These are phyloP conservation scores for Wickerhamomyces queroliae DNA, from an alignment of 805 yeast genomes.

Conservation along the genomic window DNA sequence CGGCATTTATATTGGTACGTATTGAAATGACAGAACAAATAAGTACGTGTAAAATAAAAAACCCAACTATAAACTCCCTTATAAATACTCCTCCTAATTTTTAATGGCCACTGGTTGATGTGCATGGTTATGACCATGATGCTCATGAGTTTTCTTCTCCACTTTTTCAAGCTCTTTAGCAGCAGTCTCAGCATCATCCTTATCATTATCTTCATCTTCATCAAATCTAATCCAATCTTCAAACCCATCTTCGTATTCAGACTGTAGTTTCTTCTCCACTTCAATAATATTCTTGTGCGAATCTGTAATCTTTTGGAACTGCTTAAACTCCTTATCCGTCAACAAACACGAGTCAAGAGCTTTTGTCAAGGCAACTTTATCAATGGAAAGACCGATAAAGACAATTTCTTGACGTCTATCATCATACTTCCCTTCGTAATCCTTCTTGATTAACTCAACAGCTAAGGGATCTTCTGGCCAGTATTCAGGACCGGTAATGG, in stretches of 20 bases:
- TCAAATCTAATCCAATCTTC: slow-evolving; percentile 34
- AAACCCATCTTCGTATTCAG: slow-evolving; percentile 34
- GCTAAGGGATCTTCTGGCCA: slow-evolving; percentile 29
- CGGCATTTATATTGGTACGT: no score
- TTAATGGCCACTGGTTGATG: no score
- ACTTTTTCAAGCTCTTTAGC: not conserved
- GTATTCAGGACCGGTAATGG: slow-evolving; percentile 26
- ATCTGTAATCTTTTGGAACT: slow-evolving; percentile 23
- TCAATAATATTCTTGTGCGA: slow-evolving; percentile 24
- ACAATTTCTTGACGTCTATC: slow-evolving; percentile 42
- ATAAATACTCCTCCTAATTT: no score
- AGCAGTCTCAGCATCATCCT: not conserved
- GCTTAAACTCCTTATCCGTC: slow-evolving; percentile 30
- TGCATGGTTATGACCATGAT: not conserved
- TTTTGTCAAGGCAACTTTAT: slow-evolving; percentile 23
- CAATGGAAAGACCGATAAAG: slow-evolving; percentile 34
- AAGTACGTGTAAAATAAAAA: no score
- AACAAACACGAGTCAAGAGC: slow-evolving; percentile 33
- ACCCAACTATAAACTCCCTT: no score
- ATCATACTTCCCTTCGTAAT: slow-evolving; percentile 34
- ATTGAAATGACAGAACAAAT: no score
- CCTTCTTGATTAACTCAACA: slow-evolving; percentile 25
- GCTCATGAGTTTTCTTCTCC: not conserved
- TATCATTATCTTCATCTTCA: slow-evolving; percentile 10
- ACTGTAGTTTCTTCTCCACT: slow-evolving; percentile 26